Conservation (phyloP, 495 filamentous ascomycete species). For the Penicillium silybi region DNA sequence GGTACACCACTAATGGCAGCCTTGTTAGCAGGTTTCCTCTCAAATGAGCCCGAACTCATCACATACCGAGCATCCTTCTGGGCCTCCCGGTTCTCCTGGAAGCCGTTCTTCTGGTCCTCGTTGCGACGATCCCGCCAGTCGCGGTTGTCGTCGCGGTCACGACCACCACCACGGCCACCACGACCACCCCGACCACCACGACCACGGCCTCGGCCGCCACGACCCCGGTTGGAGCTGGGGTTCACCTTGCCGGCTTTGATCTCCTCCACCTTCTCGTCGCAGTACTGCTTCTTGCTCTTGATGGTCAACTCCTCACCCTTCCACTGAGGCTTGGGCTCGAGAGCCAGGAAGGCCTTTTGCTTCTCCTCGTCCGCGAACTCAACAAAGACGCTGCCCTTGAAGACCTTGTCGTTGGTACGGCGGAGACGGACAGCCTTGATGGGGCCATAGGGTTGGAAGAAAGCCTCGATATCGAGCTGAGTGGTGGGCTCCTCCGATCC, state of each 20-base stretch:
- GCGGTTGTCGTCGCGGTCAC: conserved; percentile 42
- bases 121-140: conserved; percentile 68
- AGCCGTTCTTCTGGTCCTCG: conserved; percentile 62
- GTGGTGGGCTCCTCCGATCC: conserved; percentile 71
- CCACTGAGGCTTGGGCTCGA: conserved; percentile 80
- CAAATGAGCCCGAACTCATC: background rate
- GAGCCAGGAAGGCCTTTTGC: conserved; percentile 68
- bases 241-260: conserved; percentile 70
- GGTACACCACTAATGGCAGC: conserved; percentile 38
- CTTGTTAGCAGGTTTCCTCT: background rate
- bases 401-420: conserved; percentile 60
- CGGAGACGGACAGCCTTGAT: conserved; percentile 84
- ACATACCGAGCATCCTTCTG: conserved; percentile 48
- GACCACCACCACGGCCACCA: conserved; percentile 16
- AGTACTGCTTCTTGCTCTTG: conserved; percentile 85
- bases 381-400: conserved; percentile 95
- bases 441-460: conserved; percentile 76
- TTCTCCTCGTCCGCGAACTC: conserved; percentile 77
- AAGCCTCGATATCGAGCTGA: conserved; percentile 90
- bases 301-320: conserved; percentile 67
- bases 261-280: conserved; percentile 68
- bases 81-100: conserved; percentile 35
- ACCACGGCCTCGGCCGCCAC: conserved; percentile 32
- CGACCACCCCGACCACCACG: conserved; percentile 29
- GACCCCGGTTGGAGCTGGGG: conserved; percentile 40